Conservation (phyloP, 176 grass and related monocot species). For the Bolboschoenus planiculmis region DNA sequence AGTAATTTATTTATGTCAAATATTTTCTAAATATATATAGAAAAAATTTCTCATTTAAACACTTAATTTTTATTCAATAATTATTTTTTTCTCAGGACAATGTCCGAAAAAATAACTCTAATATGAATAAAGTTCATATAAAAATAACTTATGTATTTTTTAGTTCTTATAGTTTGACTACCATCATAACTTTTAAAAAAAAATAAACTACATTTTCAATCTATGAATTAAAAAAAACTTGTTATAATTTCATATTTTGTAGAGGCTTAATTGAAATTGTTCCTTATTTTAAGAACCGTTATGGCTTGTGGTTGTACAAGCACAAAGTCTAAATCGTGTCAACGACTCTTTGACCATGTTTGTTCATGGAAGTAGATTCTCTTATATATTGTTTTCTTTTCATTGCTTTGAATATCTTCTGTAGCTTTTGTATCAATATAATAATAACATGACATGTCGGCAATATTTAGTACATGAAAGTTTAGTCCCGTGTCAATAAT, state of each 20-base stretch:
- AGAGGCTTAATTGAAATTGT: background rate
- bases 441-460: background rate
- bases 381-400: background rate
- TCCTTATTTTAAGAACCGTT: background rate
- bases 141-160: too few relatives aligned
- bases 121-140: too few relatives aligned
- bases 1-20: too few relatives aligned
- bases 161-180: too few relatives aligned
- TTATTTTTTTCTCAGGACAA: too few relatives aligned
- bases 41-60: too few relatives aligned
- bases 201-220: background rate
- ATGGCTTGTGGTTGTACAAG: background rate
- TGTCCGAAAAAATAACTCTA: too few relatives aligned
- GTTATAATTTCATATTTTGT: background rate
- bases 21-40: too few relatives aligned
- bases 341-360: background rate
- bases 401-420: background rate
- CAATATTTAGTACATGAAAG: background rate
- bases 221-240: background rate
- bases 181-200: background rate
- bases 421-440: background rate
- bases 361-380: background rate
- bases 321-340: background rate
- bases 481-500: background rate
- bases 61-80: too few relatives aligned